These are phyloP conservation scores for Periconia macrospinosa DNA, from an alignment of 2,329 filamentous ascomycete genomes.

Conservation along the genomic window DNA sequence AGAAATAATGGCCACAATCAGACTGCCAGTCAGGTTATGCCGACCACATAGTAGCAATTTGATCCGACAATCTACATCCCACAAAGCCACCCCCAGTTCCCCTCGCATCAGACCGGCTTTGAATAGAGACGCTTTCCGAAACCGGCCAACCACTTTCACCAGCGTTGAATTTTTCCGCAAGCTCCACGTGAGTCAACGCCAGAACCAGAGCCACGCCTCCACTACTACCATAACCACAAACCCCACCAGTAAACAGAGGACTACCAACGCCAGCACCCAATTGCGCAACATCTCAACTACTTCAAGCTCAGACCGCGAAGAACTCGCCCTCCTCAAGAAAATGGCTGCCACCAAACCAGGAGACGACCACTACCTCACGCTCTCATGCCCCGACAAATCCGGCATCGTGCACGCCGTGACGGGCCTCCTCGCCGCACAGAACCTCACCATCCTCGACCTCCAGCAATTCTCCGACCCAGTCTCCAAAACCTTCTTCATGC, in stretches of 20 bases:
- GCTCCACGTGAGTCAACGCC: slow-evolving; percentile 11
- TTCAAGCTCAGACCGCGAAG: slow-evolving; percentile 16
- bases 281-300: slow-evolving; percentile 14
- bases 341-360: slow-evolving; percentile 27
- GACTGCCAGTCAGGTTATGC: slow-evolving; percentile 11
- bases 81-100: slow-evolving; percentile 12
- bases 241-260: neutral
- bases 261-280: neutral
- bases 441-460: slow-evolving; percentile 80
- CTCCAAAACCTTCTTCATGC: slow-evolving; percentile 82
- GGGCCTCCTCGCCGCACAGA: slow-evolving; percentile 70
- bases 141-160: slow-evolving; percentile 29
- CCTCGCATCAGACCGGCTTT: slow-evolving; percentile 17
- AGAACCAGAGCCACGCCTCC: neutral
- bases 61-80: neutral
- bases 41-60: neutral
- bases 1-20: slow-evolving; percentile 12
- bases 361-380: slow-evolving; percentile 60
- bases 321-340: slow-evolving; percentile 28
- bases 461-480: slow-evolving; percentile 81
- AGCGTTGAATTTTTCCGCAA: slow-evolving; percentile 26
- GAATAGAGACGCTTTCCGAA: slow-evolving; percentile 28
- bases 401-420: slow-evolving; percentile 86
- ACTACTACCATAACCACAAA: slow-evolving; percentile 20
- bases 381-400: slow-evolving; percentile 81